Evolutionary conservation across 1,284 basidiomycete species (phyloP), one percentile per base, ranked within the genome.

Genomic region (Boletellus sp.): DNA sequence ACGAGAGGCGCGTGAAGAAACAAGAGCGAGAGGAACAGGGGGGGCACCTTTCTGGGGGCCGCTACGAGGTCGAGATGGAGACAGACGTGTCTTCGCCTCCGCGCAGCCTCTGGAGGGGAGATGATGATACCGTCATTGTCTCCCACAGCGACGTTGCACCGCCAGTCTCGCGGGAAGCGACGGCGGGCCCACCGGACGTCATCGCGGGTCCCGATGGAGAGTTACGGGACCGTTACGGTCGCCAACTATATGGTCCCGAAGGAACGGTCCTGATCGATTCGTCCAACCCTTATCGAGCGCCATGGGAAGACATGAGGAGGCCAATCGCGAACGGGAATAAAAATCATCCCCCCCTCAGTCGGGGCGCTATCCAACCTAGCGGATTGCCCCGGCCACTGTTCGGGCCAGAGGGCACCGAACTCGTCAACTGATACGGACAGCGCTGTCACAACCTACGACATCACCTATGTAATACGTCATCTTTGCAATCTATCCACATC

Each of bases 241-340:
- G 42, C 5, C 63, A 44, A n/a, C 44, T 65, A 39, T 36, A 64
- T 46, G 63, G 62, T 8, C 60, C 11, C 10, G 63, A 64, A 50
- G 59, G 59, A 11, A 60, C 59, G 18, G 26, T 62, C 22, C 47
- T 63, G 21, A 37, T 64, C 5, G 41, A 60, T 26, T 40, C 60
- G 18, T 32, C 30, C 13, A 15, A 32, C 30, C 44, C 44, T 3
- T 26, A 45, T 18, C 21, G n/a, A 10, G 45, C 38, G 7, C 53
- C 57, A 26, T 47, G 47, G 8, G 44, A 50, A 33, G 32, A 44
- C 30, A 40, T 28, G 42, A 53, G 48, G 43, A 44, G 49, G 37
- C 4, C 37, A 10, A 4, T 26, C 4, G 35, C 42, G 22, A 47
- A 39, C 5, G 40, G 44, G 8, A 36, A 21, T 2, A 18, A 44